Evolutionary conservation across 805 yeast genomes (phyloP), one percentile per base, ranked within the genome.

Genomic region (Torulaspora quercuum): DNA sequence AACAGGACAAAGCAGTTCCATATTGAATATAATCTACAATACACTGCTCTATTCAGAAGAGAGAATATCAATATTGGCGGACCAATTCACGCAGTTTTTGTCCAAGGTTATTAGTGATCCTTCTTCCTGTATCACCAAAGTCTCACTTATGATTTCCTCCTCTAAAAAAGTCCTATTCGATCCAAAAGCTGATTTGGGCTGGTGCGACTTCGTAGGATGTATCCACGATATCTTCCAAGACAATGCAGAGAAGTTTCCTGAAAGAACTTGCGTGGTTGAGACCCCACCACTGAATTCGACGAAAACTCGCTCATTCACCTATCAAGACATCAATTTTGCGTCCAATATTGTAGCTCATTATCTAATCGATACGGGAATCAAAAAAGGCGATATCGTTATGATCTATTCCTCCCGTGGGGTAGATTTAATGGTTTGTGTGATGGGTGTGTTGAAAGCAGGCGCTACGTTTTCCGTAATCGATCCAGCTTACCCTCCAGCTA

Each of bases 381-480:
- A 76, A 46, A 72, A 83, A 54, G 98, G 97, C 39, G 97, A 92
- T 60, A 87, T 92, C 11, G 97, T 92, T 11, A 89, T 89, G 95
- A 89, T 94, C 50, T 92, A 92, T 59, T 96, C 98, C 16, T 86
- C 90, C 55, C 79, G 99, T 64, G 96, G 97, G 52, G 98, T 92
- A 6, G 99, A 92, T 59, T 70, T 92, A 45, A 86, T 92, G 77
- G 86, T 94, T 27, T 94, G 97, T 5, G 97, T 92, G 11, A 81
- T 92, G 84, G 99, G 97, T 63, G 95, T 88, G 13, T 75, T 92
- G 59, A 92, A 92, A 67, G 97, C 98, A 1, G 99, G 99, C 51
- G 97, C 95, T 11, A 90, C 98, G 0, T 92, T 92, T 61, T 89
- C 97, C 7, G 99, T 92, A 14, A 94, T 92, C 47, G 99, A 92